phyloP scores from a whole-genome alignment of 768 basidiomycete genomes.

The Clathrus columnatus region DNA sequence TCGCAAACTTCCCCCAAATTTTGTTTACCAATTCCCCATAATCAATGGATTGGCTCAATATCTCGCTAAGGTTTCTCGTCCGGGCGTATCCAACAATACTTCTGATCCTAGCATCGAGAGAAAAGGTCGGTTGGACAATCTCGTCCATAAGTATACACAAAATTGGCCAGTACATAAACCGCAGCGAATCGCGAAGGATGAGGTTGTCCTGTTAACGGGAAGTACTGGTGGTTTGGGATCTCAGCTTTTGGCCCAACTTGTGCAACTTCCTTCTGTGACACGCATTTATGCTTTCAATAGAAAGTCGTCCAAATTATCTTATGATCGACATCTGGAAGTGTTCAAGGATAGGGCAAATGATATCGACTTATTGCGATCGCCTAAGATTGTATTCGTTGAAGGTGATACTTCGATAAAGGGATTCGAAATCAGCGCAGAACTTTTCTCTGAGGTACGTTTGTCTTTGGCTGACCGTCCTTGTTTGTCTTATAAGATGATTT shows the following conservation, averaged over 20 bases:
- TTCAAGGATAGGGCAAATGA: conserved; percentile 17
- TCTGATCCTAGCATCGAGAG: conserved; percentile 15
- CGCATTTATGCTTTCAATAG: conserved; percentile 12
- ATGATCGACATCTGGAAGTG: conserved; percentile 11
- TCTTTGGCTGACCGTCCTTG: background rate
- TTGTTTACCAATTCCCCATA: conserved; percentile 38
- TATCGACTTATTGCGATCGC: conserved; percentile 9
- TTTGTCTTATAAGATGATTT: background rate
- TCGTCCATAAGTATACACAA: conserved; percentile 1
- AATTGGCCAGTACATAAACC: background rate
- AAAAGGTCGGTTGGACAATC: background rate
- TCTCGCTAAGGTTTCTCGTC: conserved; percentile 17
- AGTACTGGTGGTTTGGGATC: conserved; percentile 13
- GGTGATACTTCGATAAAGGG: conserved; percentile 12
- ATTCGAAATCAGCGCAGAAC: conserved; percentile 2
- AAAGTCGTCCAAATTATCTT: conserved; percentile 5
- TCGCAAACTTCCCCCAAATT: conserved; percentile 25
- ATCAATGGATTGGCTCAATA: conserved; percentile 24
- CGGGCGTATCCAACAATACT: conserved; percentile 19
- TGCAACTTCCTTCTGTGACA: background rate
- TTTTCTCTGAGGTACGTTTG: conserved; percentile 9
- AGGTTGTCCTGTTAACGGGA: conserved; percentile 11
- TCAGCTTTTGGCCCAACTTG: conserved; percentile 9
- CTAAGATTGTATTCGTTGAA: conserved; percentile 17
- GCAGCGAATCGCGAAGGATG: conserved; percentile 3